Conservation (phyloP, 2,329 filamentous ascomycete genomes). For the Aureobasidium zeae region DNA sequence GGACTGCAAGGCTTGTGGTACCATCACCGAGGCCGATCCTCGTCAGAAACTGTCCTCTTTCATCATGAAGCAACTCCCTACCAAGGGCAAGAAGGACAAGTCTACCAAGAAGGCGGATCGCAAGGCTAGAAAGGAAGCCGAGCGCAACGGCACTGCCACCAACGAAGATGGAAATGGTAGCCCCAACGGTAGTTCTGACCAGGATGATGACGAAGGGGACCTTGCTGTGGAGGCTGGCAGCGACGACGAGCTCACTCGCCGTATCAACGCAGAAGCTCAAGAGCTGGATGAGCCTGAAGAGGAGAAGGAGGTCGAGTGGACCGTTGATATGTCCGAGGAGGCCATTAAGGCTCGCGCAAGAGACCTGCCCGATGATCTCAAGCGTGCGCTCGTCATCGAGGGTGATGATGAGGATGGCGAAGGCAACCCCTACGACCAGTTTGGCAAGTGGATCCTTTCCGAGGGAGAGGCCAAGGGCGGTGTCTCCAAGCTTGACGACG, state of each 20-base stretch:
- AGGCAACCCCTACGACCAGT: conserved; percentile 72
- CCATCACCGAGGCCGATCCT: conserved; percentile 82
- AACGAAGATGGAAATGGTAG: conserved; percentile 50
- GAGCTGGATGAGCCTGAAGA: conserved; percentile 63
- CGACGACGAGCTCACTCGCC: conserved; percentile 83
- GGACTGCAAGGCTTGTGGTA: conserved; percentile 97
- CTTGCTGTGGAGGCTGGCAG: conserved; percentile 62
- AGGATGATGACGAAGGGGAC: conserved; percentile 54
- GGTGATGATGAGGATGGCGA: conserved; percentile 74
- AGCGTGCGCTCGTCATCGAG: conserved; percentile 65
- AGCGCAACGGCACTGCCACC: conserved; percentile 39
- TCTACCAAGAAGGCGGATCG: conserved; percentile 80
- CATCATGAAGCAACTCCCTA: conserved; percentile 92
- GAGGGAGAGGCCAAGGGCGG: conserved; percentile 60
- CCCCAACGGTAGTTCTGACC: conserved; percentile 54
- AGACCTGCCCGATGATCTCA: conserved; percentile 87
- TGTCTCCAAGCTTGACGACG: conserved; percentile 71
- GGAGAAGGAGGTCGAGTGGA: conserved; percentile 83
- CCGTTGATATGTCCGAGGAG: conserved; percentile 90
- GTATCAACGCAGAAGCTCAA: conserved; percentile 57
- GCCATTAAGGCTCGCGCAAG: conserved; percentile 91
- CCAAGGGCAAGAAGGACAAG: conserved; percentile 95
- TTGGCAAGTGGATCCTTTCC: conserved; percentile 87
- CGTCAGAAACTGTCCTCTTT: conserved; percentile 94
- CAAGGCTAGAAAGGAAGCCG: conserved; percentile 70